Evolutionary conservation across 176 grass and related monocot genomes (phyloP), one percentile per base, ranked within the genome.

Genomic region (Panicum miliaceum): DNA sequence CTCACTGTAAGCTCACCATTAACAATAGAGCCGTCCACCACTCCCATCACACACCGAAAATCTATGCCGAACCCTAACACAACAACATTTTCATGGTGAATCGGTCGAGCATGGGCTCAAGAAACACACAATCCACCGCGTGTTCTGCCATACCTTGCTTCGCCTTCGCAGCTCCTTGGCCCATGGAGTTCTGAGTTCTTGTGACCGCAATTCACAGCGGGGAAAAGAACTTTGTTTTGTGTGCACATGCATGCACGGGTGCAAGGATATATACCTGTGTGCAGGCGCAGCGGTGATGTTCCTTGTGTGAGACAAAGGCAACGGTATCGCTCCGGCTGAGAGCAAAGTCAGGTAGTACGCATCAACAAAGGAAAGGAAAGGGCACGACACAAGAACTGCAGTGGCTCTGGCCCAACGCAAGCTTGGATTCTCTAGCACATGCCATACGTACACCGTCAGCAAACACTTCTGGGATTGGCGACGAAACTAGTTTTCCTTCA

Each of bases 321-420:
- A 88, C 69, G 22, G 80, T 70, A 78, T 95, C 85, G 67, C 91
- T 73, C 74, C 40, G 2, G 26, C 47, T 42, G 46, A 67, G 86
- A 86, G 94, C 91, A 97, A 97, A 90, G 91, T 50, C 13, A 65
- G 18, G 43, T 25, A 89, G 43, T 32, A 89, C 56, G 68, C 73
- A 86, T 63, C 85, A 63, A 56, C 35, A 7, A 82, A 82, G 75
- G 43, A 85, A 93, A 90, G 88, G 43, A 88, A 93, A 93, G 88
- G 40, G 81, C 62, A 61, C 76, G 78, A 68, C 62, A 51, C 81
- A 90, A 85, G 16, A 60, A 73, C 22, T 59, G 22, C 13, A 73
- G 71, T 16, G n/a, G 73, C 64, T 50, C 59, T 71, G 75, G 40
- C 25, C 47, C n/a, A 38, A 51, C n/a, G 79, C 78, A 52, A 87